Evolutionary conservation across 139 green algal species (phyloP), one percentile per base, ranked within the genome.

Genomic region (Micractinium sp.): DNA sequence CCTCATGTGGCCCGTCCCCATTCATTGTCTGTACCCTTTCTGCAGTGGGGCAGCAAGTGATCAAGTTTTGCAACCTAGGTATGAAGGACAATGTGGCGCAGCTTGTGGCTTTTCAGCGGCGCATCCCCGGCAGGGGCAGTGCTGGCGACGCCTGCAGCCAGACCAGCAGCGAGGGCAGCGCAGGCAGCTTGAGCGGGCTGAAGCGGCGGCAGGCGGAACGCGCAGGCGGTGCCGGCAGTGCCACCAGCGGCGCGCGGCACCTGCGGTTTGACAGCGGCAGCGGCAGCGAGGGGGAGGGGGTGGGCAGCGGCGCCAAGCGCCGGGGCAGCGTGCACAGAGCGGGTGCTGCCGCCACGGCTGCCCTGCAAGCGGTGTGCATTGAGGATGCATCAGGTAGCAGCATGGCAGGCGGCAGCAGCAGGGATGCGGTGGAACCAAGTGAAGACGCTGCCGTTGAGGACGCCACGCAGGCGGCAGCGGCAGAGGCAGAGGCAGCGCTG

Each of bases 61-160:
- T 98, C 23, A 53, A 90, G 7, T 97, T 96, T 47, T 74, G 71
- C 7, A 73, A 93, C 4, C 86, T 93, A 14, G 93, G 89, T 1
- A 88, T 99, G 60, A 90, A 94, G 3, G 94, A 99, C 89, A 99
- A 99, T 75, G 96, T 98, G 22, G 95, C 94, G 0, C 90, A 96
- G 85, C 67, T 98, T 38, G 88, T 93, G 7, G 76, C 92, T 27
- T 92, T 97, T 29, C 47, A 85, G 79, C 85, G 38, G 35, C 38
- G 81, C 74, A 60, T 36, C 69, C 80, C 41, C 78, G 86, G 88
- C 36, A 75, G n/a, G 75, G 27, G 79, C 38, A 83, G n/a, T n/a
- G 41, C 82, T 5, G 60, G 63, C 77, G 82, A 66, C 3, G 39
- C 47, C 16, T 25, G 77, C 89, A 91, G 47, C 76, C 80, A 89